Base-by-base conservation (phyloP, 192 early-diverging fungal genomes). In the Allomyces javanicus region DNA sequence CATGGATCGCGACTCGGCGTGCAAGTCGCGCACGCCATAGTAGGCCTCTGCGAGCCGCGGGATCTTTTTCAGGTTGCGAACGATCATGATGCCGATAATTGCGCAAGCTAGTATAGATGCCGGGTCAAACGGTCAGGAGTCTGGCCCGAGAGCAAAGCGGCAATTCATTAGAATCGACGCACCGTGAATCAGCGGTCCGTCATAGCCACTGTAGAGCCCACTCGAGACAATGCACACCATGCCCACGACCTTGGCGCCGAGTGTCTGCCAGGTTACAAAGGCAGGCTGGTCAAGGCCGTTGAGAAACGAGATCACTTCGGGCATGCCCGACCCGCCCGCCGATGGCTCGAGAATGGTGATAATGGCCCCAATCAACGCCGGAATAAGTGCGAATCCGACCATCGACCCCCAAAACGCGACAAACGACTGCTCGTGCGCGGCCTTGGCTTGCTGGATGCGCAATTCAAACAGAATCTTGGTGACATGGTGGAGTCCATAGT, bases 151-250 rank as follows among this genome's bases (percentile, higher is more conserved):
- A 9, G 33, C 33, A 40, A 40, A 9, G 33, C 33, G 7, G 33
- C 33, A 40, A 40, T 40, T 40, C 33, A 40, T 9, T 40, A 3
- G 9, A 40, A 9, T 3, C 33, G 7, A 40, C 33, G 33, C 21
- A 58, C 50, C 50, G 21, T 63, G 62, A 24, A 63, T 63, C 62
- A 63, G 11, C 23, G 62, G 62, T 21, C 62, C 62, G 9, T 63
- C 62, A 9, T 25, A 63, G 6, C 62, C 62, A 14, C 23, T 25
- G 23, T 22, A 63, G 23, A 63, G 25, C 21, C 62, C 62, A 3
- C n/a, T 23, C 10, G 19, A 12, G 11, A 63, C 62, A 14, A 63
- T 63, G 23, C 62, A 23, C 11, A 63, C 25, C 23, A 25, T 25
- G 22, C 62, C 62, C 4, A 23, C 11, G 24, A 63, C 22, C 25